phyloP scores from a whole-genome alignment of 1,284 basidiomycete genomes.

The Anthracocystis panici-leucophaei region DNA sequence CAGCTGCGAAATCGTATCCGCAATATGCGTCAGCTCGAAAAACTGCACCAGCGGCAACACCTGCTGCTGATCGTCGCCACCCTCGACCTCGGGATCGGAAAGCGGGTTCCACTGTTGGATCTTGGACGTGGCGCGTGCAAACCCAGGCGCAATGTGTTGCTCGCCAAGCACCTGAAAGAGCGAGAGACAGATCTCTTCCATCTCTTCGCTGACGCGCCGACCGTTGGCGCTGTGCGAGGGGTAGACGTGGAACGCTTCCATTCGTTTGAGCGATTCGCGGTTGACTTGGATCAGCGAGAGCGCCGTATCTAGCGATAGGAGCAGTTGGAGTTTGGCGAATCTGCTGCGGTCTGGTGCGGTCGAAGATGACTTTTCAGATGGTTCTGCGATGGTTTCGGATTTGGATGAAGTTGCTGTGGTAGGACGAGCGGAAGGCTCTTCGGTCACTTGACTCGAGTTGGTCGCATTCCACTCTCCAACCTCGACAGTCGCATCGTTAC shows the following conservation, averaged over 20 bases:
- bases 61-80: constrained; percentile 77
- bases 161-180: constrained; percentile 83
- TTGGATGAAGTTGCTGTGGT: not conserved
- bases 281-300: constrained; percentile 92
- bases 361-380: not conserved
- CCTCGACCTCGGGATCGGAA: constrained; percentile 14
- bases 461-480: constrained; percentile 4
- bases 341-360: constrained; percentile 9
- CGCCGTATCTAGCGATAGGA: constrained; percentile 90
- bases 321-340: constrained; percentile 70
- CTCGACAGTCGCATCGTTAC: constrained; percentile 7
- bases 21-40: constrained; percentile 96
- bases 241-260: constrained; percentile 88
- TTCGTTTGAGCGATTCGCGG: constrained; percentile 88
- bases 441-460: not conserved
- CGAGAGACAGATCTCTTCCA: constrained; percentile 90
- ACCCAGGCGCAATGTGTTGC: constrained; percentile 86
- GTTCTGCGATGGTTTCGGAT: not conserved
- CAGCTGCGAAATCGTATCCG: constrained; percentile 97
- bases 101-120: constrained; percentile 55
- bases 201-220: constrained; percentile 76
- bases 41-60: constrained; percentile 95
- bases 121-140: constrained; percentile 76
- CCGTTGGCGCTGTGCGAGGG: constrained; percentile 70
- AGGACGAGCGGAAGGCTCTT: not conserved